Conservation (phyloP, 2,329 filamentous ascomycete genomes). For the Camptophora hylomeconis region DNA sequence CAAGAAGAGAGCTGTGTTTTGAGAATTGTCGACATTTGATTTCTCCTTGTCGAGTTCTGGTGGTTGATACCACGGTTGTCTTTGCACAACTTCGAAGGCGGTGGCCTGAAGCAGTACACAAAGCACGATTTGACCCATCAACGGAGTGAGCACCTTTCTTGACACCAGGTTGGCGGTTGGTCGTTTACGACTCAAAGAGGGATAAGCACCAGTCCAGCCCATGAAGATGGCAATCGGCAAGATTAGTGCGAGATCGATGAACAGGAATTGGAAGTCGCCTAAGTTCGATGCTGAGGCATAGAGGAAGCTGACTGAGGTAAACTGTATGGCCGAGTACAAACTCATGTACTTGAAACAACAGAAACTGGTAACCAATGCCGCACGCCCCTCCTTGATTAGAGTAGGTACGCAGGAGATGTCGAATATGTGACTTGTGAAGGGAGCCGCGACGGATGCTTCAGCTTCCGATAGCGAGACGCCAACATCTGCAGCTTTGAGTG, state of each 20-base stretch:
- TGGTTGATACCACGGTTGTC: conserved; percentile 76
- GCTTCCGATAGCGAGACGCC: conserved; percentile 95
- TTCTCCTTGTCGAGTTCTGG: conserved; percentile 65
- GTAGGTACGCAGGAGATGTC: conserved; percentile 92
- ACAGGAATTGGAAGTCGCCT: conserved; percentile 95
- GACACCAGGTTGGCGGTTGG: conserved; percentile 88
- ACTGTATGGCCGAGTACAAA: conserved; percentile 97
- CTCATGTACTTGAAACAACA: conserved; percentile 99
- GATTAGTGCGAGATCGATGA: conserved; percentile 86
- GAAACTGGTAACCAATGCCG: conserved; percentile 94
- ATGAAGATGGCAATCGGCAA: conserved; percentile 96
- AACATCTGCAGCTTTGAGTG: conserved; percentile 91
- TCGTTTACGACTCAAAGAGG: conserved; percentile 63
- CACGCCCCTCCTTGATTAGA: conserved; percentile 87
- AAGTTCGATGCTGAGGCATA: conserved; percentile 90
- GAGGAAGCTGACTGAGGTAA: conserved; percentile 90
- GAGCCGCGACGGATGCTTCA: conserved; percentile 94
- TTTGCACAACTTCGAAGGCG: conserved; percentile 60
- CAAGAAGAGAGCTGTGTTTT: conserved; percentile 85
- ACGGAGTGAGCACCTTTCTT: conserved; percentile 76
- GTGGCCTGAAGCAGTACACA: conserved; percentile 65
- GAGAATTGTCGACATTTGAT: conserved; percentile 77
- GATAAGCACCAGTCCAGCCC: conserved; percentile 87
- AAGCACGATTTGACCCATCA: conserved; percentile 77
- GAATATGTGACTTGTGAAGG: conserved; percentile 89